Conservation (phyloP, 179 eudicot species). For the Kewa caespitosa region DNA sequence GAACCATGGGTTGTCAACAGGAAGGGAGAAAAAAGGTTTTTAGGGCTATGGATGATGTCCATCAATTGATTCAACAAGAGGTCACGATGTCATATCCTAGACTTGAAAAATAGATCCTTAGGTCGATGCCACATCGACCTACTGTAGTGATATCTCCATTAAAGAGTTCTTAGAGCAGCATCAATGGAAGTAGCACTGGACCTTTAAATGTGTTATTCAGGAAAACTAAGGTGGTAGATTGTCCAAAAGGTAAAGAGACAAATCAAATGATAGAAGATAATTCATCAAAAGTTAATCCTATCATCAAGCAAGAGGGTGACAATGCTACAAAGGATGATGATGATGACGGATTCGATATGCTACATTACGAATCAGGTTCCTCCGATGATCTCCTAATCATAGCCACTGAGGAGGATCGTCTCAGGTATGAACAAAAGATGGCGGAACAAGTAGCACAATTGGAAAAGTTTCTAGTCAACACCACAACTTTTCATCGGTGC, state of each 20-base stretch:
- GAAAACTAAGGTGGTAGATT: no score
- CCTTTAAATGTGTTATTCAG: no score
- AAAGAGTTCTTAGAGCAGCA: no score
- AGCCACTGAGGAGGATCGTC: not conserved
- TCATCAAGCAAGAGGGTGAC: no score
- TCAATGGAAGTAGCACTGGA: no score
- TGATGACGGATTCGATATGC: not conserved
- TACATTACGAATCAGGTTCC: not conserved
- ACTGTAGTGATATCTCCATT: no score
- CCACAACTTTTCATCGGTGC: not conserved
- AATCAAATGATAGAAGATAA: no score
- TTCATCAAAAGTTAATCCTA: no score
- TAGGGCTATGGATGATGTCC: not conserved
- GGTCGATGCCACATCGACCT: no score
- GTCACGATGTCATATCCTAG: not conserved
- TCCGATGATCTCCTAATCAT: not conserved
- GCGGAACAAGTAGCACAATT: not conserved
- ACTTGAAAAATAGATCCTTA: not conserved
- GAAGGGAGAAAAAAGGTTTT: not conserved
- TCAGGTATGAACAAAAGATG: not conserved
- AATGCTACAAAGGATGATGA: no score
- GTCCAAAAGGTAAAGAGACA: no score
- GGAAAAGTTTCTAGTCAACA: not conserved
- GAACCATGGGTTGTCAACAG: not conserved
- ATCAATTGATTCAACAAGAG: not conserved